Conservation (phyloP, 345 rosid species). For the Arabidopsis suecica region DNA sequence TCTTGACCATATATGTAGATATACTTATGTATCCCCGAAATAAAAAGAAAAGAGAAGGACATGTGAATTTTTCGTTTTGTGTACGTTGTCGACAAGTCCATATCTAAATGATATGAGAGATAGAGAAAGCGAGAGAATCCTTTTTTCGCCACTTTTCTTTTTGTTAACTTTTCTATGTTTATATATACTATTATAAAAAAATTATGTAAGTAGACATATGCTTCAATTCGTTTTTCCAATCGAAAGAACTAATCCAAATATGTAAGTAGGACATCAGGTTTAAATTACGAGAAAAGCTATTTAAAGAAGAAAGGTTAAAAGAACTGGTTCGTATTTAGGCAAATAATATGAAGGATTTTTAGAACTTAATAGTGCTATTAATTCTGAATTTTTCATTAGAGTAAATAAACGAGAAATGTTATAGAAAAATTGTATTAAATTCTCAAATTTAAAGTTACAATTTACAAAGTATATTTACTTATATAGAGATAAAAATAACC, state of each 20-base stretch:
- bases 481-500: not conserved
- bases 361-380: not conserved
- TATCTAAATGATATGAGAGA: conserved; percentile 34
- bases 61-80: conserved; percentile 36
- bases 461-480: not conserved
- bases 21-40: not conserved
- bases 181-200: too few species aligned
- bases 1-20: conserved; percentile 28
- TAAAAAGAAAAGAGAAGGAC: conserved; percentile 27
- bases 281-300: not conserved
- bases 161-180: not conserved
- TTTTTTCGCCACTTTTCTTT: conserved; percentile 15
- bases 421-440: not conserved
- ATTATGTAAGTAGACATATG: not conserved
- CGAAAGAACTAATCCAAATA: not conserved
- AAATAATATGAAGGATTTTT: not conserved
- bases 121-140: conserved; percentile 4
- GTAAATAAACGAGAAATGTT: not conserved
- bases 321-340: not conserved
- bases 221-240: not conserved
- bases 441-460: not conserved
- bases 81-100: conserved; percentile 43
- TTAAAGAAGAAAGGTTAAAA: not conserved
- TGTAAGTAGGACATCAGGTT: not conserved
- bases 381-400: not conserved